Evolutionary conservation across 208 protist species (phyloP), one percentile per base, ranked within the genome.

Genomic region (Acanthamoeba triangularis): DNA sequence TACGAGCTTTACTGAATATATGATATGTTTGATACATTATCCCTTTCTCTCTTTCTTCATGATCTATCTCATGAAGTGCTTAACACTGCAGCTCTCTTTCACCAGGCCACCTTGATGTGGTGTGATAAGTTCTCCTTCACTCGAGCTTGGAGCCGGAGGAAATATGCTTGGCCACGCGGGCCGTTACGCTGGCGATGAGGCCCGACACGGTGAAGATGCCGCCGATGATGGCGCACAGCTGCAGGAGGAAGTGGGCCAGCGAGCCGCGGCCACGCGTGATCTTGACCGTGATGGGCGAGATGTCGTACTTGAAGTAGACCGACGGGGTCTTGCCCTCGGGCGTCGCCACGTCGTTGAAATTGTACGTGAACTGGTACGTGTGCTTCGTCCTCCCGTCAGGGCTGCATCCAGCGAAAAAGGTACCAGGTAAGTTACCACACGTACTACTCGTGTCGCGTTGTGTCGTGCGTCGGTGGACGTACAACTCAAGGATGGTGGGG

Each of bases 301-400:
- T 93, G 14, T 93, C 87, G 33, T 93, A 93, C 87, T 76, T 93
- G 59, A 93, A 93, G 87, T 52, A 93, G 61, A 93, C 30, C 28
- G 87, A 10, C 41, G 87, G 87, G 13, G 65, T 49, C 65, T 76
- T 47, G 25, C 41, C 35, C 28, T 14, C 25, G 25, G 87, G 65
- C n/a, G 61, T 93, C 11, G 52, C 4, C 28, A 69, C 65, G 87
- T 93, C 87, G 37, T 93, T 93, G 87, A 76, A 93, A 59, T 93
- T 93, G 65, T 76, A 74, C 6, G 87, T 93, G 61, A 93, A 93
- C 59, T 93, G 87, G n/a, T 93, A 93, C 18, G 56, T 78, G 41
- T 93, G 87, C 65, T 93, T 93, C 35, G 56, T 56, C 61, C 65
- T 93, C 6, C 87, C 87, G 74, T 74, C 65, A 20, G 56, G 78